These are phyloP conservation scores for Trametes maxima DNA, from an alignment of 768 basidiomycete species.

Conservation along the genomic window DNA sequence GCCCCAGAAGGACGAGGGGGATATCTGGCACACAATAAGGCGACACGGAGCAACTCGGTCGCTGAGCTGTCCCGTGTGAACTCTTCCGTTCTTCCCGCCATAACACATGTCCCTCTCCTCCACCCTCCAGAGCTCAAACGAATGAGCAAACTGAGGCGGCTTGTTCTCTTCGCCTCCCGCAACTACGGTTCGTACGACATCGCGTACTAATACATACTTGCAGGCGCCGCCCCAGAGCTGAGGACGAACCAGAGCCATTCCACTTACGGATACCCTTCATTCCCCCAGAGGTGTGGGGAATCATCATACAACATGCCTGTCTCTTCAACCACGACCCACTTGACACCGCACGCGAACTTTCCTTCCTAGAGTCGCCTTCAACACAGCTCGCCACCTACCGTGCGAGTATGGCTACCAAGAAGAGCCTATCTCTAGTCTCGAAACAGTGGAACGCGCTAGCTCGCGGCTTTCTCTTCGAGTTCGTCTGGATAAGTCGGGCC, in stretches of 20 bases:
- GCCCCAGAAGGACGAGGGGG: not conserved
- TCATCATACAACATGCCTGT: slow-evolving; percentile 62
- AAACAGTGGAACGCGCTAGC: slow-evolving; percentile 55
- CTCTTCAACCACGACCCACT: slow-evolving; percentile 46
- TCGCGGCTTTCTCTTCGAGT: slow-evolving; percentile 63
- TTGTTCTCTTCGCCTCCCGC: not conserved
- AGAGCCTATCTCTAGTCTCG: slow-evolving; percentile 54
- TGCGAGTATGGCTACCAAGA: slow-evolving; percentile 50
- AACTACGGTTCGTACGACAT: not conserved
- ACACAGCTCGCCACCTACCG: slow-evolving; percentile 49
- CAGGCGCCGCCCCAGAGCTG: slow-evolving; percentile 14
- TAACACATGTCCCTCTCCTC: not conserved
- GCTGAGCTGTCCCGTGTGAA: slow-evolving; percentile 15
- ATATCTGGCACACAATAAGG: not conserved
- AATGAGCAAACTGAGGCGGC: not conserved
- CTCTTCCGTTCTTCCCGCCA: not conserved
- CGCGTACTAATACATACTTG: not conserved
- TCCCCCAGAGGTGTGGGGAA: slow-evolving; percentile 68
- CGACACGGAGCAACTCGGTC: not conserved
- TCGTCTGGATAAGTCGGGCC: slow-evolving; percentile 66
- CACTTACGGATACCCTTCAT: slow-evolving; percentile 17
- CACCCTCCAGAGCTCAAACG: not conserved
- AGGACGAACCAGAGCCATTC: not conserved
- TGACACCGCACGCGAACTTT: slow-evolving; percentile 52
- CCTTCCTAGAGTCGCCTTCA: slow-evolving; percentile 55